Conservation (phyloP, 208 protist genomes). For the Leishmania turanica region DNA sequence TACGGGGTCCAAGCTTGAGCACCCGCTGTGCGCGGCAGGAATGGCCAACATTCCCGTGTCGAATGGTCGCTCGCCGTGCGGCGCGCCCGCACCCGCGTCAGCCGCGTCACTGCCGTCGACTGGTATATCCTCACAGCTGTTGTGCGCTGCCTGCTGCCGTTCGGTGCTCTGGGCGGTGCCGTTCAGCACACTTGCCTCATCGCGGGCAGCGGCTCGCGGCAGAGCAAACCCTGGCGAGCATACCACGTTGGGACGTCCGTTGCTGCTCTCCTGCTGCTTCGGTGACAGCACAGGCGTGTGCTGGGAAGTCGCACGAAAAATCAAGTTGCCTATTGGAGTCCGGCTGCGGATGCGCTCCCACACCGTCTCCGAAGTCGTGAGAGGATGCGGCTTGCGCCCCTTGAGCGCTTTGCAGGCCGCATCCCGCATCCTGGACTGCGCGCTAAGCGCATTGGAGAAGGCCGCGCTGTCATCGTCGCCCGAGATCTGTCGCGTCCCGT, state of each 20-base stretch:
- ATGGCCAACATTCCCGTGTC: not conserved
- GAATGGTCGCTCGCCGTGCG: not conserved
- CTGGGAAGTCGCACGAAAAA: conserved; percentile 31
- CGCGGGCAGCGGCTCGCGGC: not conserved
- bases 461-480: not conserved
- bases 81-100: not conserved
- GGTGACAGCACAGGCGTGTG: not conserved
- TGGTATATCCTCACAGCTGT: not conserved
- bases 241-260: not conserved
- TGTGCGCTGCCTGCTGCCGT: too few species aligned
- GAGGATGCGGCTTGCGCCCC: conserved; percentile 14
- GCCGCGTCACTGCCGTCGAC: not conserved
- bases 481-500: not conserved
- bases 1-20: conserved; percentile 31
- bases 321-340: conserved; percentile 42
- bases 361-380: conserved; percentile 26
- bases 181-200: not conserved
- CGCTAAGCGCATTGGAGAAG: not conserved
- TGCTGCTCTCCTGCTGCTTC: not conserved
- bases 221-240: not conserved
- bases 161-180: not conserved
- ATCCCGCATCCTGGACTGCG: conserved; percentile 8
- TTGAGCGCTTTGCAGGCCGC: conserved; percentile 15
- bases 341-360: conserved; percentile 34
- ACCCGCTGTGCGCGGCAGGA: conserved; percentile 18